Conservation (phyloP, 2,329 filamentous ascomycete species). For the Myriangium duriaei region DNA sequence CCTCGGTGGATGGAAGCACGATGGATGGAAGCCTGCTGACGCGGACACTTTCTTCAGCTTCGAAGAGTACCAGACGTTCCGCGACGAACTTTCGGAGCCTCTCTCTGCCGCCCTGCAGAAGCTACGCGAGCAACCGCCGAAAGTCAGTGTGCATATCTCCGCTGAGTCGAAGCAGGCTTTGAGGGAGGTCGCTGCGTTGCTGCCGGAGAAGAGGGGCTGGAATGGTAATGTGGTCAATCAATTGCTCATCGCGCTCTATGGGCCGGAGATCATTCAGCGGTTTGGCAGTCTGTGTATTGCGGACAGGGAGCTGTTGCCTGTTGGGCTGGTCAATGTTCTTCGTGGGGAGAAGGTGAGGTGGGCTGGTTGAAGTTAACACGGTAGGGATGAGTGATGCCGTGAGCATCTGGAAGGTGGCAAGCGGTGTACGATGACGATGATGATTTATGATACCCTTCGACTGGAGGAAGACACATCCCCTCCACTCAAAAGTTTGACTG, state of each 20-base stretch:
- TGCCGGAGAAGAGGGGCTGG: constrained; percentile 13
- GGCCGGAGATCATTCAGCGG: constrained; percentile 15
- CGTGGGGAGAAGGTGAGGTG: constrained; percentile 18
- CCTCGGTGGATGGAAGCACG: constrained; percentile 13
- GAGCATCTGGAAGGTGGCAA: too few relatives aligned
- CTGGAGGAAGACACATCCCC: too few relatives aligned
- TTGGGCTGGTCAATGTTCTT: constrained; percentile 18
- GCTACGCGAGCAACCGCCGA: constrained; percentile 25
- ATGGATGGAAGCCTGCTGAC: constrained; percentile 19
- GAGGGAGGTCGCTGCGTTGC: constrained; percentile 8
- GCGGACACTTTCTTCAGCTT: constrained; percentile 30
- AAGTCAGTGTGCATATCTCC: constrained; percentile 16
- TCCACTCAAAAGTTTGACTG: too few relatives aligned
- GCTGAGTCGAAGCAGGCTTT: constrained; percentile 17
- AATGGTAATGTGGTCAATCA: constrained; percentile 29
- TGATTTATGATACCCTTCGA: too few relatives aligned
- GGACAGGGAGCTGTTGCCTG: constrained; percentile 17
- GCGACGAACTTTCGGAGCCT: constrained; percentile 27
- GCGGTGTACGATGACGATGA: too few relatives aligned
- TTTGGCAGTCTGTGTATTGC: constrained; percentile 18
- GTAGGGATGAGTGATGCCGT: too few relatives aligned
- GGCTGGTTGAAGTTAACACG: constrained; percentile 16
- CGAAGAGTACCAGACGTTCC: constrained; percentile 31
- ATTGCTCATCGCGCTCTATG: constrained; percentile 29
- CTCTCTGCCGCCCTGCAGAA: constrained; percentile 24